phyloP scores from a whole-genome alignment of 345 rosid genomes.

The Rhodomyrtus tomentosa region DNA sequence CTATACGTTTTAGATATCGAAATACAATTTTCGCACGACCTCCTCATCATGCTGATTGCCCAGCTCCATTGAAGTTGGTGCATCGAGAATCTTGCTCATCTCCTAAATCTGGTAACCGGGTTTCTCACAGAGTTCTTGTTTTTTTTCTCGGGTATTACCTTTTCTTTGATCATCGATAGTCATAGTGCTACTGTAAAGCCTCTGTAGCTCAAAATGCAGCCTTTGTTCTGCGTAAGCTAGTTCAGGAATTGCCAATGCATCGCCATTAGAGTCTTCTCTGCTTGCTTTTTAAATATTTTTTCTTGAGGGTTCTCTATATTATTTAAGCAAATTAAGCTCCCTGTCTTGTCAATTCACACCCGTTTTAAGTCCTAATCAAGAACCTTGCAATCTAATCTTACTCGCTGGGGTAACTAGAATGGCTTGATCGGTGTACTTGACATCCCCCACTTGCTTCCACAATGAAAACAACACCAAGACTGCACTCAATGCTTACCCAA shows the following conservation, averaged over 20 bases:
- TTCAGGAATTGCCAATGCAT: too few species aligned
- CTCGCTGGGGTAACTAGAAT: conserved; percentile 6
- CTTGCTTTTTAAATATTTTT: background rate
- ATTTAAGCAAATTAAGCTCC: background rate
- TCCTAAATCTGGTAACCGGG: background rate
- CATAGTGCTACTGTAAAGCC: too few species aligned
- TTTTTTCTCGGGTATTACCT: background rate
- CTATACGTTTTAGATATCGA: too few species aligned
- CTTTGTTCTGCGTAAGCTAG: too few species aligned
- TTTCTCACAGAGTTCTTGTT: background rate
- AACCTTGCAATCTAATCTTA: background rate
- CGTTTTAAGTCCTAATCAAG: background rate
- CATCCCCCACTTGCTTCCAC: conserved; percentile 23
- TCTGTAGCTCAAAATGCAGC: too few species aligned
- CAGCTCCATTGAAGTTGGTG: background rate
- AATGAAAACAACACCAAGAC: conserved; percentile 1
- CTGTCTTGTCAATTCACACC: background rate
- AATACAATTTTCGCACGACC: too few species aligned
- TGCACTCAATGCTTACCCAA: conserved; percentile 9
- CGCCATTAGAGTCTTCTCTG: background rate
- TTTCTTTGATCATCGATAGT: background rate
- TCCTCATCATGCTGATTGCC: too few species aligned
- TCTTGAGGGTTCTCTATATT: background rate
- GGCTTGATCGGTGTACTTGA: conserved; percentile 52
- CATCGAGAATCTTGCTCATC: background rate